Conservation (phyloP, 768 basidiomycete species). For the Rhizopogon vinicolor region DNA sequence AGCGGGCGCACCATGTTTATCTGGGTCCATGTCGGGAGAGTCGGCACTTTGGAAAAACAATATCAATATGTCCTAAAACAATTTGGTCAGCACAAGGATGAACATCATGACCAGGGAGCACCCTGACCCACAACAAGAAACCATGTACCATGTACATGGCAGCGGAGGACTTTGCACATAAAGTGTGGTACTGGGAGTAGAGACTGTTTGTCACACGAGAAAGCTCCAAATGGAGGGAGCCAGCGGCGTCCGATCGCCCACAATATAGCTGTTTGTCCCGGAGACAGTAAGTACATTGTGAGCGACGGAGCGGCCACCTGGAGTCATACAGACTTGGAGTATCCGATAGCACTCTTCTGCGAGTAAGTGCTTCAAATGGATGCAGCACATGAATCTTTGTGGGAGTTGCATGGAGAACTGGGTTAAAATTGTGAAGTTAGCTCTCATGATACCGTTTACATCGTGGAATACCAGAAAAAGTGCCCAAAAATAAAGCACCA, state of each 20-base stretch:
- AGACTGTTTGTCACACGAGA: background rate
- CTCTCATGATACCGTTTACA: background rate
- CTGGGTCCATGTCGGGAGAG: background rate
- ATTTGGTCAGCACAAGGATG: background rate
- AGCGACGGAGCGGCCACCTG: background rate
- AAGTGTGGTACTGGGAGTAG: background rate
- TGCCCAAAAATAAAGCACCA: background rate
- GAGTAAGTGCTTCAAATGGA: background rate
- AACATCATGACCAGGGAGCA: background rate
- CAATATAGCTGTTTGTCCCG: background rate
- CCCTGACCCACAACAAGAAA: background rate
- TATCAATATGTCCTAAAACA: background rate
- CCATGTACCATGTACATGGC: background rate
- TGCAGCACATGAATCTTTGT: background rate
- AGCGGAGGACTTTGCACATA: background rate
- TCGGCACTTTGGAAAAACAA: background rate
- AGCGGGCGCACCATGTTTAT: background rate
- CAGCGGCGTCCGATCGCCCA: background rate
- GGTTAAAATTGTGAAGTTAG: background rate
- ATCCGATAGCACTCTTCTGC: background rate
- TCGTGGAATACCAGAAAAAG: background rate
- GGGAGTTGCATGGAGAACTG: background rate
- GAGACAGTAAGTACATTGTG: background rate
- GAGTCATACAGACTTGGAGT: background rate
- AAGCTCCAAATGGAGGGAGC: background rate